Percentiles rank a stretch among this genome's conserved stretches.
phyloP scores from a whole-genome alignment of 176 grass and related monocot species.

The Cenchrus americanus region DNA sequence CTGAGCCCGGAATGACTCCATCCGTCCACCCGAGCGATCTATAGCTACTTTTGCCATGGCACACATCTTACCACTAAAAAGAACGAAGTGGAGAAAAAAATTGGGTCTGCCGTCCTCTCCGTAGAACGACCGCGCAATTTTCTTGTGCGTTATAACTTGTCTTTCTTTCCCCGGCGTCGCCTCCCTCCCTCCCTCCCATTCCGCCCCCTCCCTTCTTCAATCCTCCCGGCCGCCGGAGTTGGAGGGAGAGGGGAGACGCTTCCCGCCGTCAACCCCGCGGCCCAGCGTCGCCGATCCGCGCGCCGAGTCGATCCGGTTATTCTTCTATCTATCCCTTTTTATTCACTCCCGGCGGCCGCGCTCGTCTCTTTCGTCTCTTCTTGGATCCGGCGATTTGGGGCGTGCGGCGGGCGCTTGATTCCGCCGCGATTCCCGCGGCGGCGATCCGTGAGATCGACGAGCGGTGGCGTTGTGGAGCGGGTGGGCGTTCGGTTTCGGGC shows the following conservation, averaged over 20 bases:
- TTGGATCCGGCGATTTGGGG: slow-evolving; percentile 38
- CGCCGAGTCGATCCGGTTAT: slow-evolving; percentile 5
- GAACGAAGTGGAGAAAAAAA: too few relatives aligned
- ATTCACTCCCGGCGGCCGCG: background rate
- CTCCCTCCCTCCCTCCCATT: background rate
- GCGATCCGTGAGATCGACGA: slow-evolving; percentile 2
- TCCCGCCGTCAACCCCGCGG: background rate
- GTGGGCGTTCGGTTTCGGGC: background rate
- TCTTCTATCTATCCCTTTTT: background rate
- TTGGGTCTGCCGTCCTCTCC: too few relatives aligned
- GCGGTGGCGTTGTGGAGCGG: background rate
- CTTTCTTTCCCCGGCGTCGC: slow-evolving; percentile 12
- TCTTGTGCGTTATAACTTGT: slow-evolving; percentile 34
- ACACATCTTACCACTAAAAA: too few relatives aligned
- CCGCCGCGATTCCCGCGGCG: background rate
- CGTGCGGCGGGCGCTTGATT: background rate
- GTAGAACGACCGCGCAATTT: too few relatives aligned
- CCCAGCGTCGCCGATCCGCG: background rate
- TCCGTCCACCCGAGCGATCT: too few relatives aligned
- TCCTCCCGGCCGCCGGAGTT: slow-evolving; percentile 39
- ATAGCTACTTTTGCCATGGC: too few relatives aligned
- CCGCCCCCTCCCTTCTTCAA: slow-evolving; percentile 19
- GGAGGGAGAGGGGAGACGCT: slow-evolving; percentile 39
- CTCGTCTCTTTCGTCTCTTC: background rate
- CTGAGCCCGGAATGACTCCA: too few relatives aligned